Evolutionary conservation across 2,329 filamentous ascomycete genomes (phyloP).

Genomic region (Aspergillus novofumigatus): DNA sequence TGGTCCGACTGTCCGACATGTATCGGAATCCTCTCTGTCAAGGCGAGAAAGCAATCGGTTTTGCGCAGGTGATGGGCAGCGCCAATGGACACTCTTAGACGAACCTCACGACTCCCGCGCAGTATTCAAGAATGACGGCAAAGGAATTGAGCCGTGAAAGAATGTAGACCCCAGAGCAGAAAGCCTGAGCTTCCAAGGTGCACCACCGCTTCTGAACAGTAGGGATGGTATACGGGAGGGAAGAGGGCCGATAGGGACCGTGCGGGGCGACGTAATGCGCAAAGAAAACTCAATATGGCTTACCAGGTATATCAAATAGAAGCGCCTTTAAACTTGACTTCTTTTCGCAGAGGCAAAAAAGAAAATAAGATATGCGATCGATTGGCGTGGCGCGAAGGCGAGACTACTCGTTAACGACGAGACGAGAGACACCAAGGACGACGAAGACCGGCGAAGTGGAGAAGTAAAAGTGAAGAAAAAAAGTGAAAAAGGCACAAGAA

Average conservation of each 20-base stretch:
- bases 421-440: conserved; percentile 18
- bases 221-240: neutral
- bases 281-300: conserved; percentile 6
- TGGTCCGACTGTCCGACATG: conserved; percentile 2
- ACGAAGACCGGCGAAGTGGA: conserved; percentile 24
- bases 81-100: neutral
- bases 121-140: neutral
- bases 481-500: conserved; percentile 14
- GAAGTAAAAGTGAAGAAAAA: conserved; percentile 18
- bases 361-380: conserved; percentile 14
- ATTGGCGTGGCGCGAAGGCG: conserved; percentile 15
- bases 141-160: neutral
- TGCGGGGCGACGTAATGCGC: neutral
- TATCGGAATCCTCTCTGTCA: neutral
- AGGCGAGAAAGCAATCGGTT: conserved; percentile 6
- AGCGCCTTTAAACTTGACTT: conserved; percentile 11
- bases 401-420: conserved; percentile 18
- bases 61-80: conserved; percentile 1
- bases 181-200: neutral
- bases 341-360: conserved; percentile 15
- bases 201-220: neutral
- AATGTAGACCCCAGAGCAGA: neutral
- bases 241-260: neutral
- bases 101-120: neutral
- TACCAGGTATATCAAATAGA: conserved; percentile 21